phyloP scores from a whole-genome alignment of 768 basidiomycete genomes.

The Jaapia argillacea region DNA sequence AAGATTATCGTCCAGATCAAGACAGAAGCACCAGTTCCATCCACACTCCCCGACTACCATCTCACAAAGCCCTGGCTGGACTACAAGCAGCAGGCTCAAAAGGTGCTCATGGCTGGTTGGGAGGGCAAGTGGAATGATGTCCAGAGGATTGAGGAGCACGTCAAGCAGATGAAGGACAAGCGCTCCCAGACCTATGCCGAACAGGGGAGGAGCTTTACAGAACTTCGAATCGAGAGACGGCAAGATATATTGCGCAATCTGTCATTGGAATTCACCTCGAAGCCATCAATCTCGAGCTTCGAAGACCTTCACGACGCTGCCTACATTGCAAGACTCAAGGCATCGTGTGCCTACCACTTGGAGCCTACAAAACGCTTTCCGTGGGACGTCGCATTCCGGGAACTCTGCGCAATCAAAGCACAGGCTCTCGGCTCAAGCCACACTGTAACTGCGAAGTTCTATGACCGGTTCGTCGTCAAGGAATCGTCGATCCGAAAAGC shows the following conservation, averaged over 20 bases:
- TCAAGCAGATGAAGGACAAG: constrained; percentile 14
- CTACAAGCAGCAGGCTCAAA: background rate
- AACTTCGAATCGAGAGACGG: constrained; percentile 29
- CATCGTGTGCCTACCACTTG: constrained; percentile 40
- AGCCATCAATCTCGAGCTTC: constrained; percentile 19
- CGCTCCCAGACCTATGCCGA: too few species aligned
- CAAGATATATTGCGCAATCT: constrained; percentile 37
- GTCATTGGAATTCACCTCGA: constrained; percentile 29
- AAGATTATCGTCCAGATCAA: background rate
- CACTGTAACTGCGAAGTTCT: constrained; percentile 31
- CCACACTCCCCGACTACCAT: background rate
- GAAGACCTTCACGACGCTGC: constrained; percentile 19
- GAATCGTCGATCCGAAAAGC: too few species aligned
- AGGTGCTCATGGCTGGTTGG: constrained; percentile 4
- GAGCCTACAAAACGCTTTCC: constrained; percentile 30
- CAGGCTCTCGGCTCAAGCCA: constrained; percentile 29
- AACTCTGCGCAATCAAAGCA: constrained; percentile 44
- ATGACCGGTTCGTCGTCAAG: constrained; percentile 32
- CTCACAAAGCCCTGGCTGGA: background rate
- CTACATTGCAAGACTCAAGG: constrained; percentile 28
- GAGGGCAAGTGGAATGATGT: constrained; percentile 23
- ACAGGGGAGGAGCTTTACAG: constrained; percentile 32
- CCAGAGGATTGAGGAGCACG: constrained; percentile 27
- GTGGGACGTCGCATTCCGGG: constrained; percentile 45
- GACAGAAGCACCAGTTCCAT: background rate